Evolutionary conservation across 2,329 filamentous ascomycete species (phyloP).

Genomic region (Oidium heveae): DNA sequence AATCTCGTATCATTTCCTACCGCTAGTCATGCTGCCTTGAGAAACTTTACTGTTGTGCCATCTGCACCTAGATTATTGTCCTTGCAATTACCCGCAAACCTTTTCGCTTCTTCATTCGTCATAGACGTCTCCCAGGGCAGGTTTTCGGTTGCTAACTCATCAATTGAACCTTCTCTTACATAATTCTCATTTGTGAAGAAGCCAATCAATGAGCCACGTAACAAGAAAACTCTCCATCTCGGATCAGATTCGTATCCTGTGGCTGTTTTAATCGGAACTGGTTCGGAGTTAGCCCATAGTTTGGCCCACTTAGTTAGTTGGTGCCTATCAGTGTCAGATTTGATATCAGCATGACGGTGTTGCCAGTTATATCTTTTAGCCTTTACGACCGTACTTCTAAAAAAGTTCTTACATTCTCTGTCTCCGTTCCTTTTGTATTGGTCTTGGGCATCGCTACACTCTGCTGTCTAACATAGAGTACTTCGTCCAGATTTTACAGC

Average conservation of each 20-base stretch:
- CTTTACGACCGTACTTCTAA: neutral
- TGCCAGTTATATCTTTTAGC: neutral
- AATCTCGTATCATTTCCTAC: neutral
- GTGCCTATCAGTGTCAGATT: neutral
- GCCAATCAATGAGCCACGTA: too few species aligned
- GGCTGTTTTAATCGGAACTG: too few species aligned
- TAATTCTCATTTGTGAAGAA: too few species aligned
- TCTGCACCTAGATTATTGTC: neutral
- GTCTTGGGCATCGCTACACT: neutral
- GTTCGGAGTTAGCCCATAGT: neutral
- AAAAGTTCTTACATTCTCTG: neutral
- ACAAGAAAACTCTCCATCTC: too few species aligned
- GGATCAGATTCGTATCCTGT: too few species aligned
- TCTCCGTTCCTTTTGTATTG: neutral
- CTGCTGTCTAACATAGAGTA: neutral
- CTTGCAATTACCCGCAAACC: neutral
- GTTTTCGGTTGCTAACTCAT: too few species aligned
- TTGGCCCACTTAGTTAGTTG: neutral
- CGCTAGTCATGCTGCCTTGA: neutral
- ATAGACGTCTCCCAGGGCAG: neutral
- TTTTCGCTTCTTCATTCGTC: neutral
- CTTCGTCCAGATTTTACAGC: neutral
- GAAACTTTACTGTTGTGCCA: neutral
- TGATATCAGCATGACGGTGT: neutral
- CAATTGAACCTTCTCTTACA: too few species aligned